phyloP scores from a whole-genome alignment of 2,329 filamentous ascomycete species.

The Claviceps sorghi region DNA sequence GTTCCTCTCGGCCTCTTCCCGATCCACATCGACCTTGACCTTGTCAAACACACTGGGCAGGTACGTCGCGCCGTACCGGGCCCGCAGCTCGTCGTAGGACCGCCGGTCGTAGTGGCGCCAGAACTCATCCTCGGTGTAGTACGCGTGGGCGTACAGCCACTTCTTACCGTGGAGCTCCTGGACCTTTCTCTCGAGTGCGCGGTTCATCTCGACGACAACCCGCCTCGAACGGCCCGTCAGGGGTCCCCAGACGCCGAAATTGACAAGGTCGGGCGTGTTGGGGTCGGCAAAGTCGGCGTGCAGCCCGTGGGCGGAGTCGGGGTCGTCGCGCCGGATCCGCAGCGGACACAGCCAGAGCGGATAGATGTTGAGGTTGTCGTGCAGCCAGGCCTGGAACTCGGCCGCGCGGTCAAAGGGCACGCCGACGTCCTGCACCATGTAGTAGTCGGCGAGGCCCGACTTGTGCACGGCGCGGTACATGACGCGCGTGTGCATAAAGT shows the following conservation, averaged over 20 bases:
- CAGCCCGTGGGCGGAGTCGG: slow-evolving; percentile 29
- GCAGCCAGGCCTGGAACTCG: slow-evolving; percentile 36
- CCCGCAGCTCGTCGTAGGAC: slow-evolving; percentile 43
- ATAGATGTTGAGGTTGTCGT: slow-evolving; percentile 40
- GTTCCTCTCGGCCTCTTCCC: slow-evolving; percentile 16
- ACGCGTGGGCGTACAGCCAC: slow-evolving; percentile 56
- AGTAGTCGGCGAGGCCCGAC: slow-evolving; percentile 47
- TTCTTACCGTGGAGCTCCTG: slow-evolving; percentile 51
- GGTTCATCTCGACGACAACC: slow-evolving; percentile 53
- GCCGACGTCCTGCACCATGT: slow-evolving; percentile 54
- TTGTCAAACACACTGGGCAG: slow-evolving; percentile 55
- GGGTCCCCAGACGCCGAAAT: slow-evolving; percentile 69
- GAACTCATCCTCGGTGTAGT: slow-evolving; percentile 54
- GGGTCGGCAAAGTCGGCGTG: slow-evolving; percentile 26
- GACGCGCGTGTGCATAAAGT: slow-evolving; percentile 60
- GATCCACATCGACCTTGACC: slow-evolving; percentile 36
- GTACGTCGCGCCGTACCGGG: slow-evolving; percentile 42
- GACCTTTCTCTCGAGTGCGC: slow-evolving; percentile 55
- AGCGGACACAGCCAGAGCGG: slow-evolving; percentile 46
- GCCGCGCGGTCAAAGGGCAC: slow-evolving; percentile 39
- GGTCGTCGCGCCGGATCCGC: slow-evolving; percentile 20
- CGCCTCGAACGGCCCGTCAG: slow-evolving; percentile 26
- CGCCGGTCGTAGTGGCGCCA: slow-evolving; percentile 47
- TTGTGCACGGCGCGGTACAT: slow-evolving; percentile 58
- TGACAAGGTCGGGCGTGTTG: slow-evolving; percentile 30